Evolutionary conservation across 2,329 filamentous ascomycete species (phyloP).

Genomic region (Colletotrichum tropicale): DNA sequence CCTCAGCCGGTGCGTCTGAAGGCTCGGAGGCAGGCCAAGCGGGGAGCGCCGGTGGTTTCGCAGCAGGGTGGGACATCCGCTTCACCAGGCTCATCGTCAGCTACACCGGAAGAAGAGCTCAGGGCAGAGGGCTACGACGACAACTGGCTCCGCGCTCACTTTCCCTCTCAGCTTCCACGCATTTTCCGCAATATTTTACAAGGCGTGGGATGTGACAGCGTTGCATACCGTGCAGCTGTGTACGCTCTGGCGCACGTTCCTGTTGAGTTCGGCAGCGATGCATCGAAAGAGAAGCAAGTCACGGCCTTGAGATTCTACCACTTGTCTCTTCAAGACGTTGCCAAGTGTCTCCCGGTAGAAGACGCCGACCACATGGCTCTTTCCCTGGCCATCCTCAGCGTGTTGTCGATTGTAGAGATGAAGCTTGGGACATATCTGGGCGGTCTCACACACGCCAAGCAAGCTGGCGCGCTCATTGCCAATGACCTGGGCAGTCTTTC

Average conservation of each 20-base stretch:
- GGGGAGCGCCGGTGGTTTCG: rapidly evolving
- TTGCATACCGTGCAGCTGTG: background rate
- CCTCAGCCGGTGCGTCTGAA: background rate
- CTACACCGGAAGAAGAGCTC: background rate
- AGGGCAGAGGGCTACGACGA: background rate
- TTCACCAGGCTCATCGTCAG: background rate
- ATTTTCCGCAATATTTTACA: background rate
- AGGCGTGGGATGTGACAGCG: background rate
- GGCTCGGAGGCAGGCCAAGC: background rate
- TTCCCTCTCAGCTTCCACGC: background rate
- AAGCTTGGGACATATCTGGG: background rate
- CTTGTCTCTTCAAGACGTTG: background rate
- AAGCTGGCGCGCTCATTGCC: background rate
- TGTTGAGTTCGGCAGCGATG: background rate
- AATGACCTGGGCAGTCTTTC: background rate
- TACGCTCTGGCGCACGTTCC: background rate
- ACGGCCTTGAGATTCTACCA: background rate
- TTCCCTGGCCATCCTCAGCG: background rate
- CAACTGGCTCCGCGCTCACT: background rate
- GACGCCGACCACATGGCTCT: background rate
- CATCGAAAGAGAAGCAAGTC: background rate
- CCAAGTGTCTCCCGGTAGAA: background rate
- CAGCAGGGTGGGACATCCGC: background rate
- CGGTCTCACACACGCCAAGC: background rate
- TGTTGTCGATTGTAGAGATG: background rate